Conservation (phyloP, 2,329 filamentous ascomycete species). For the Blastomyces parvus region DNA sequence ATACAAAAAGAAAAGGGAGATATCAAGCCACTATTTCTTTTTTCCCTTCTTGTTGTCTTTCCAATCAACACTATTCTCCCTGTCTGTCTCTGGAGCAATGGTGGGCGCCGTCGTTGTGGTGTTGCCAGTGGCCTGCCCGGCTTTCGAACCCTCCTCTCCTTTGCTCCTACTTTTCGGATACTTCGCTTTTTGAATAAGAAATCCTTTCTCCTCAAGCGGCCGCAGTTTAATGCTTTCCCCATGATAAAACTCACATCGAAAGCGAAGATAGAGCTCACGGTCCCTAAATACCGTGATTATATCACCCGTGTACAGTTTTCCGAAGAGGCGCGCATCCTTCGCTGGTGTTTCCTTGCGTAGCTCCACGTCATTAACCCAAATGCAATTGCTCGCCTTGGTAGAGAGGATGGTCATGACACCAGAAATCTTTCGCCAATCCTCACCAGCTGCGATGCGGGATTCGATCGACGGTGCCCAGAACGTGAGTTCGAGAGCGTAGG, state of each 20-base stretch:
- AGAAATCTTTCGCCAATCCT: constrained; percentile 45
- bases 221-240: constrained; percentile 36
- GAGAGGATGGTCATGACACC: constrained; percentile 62
- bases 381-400: constrained; percentile 67
- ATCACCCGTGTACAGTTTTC: constrained; percentile 67
- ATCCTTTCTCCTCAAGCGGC: constrained; percentile 34
- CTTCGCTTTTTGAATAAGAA: constrained; percentile 32
- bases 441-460: constrained; percentile 46
- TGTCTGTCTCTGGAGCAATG: neutral
- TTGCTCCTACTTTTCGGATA: neutral
- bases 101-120: constrained; percentile 1
- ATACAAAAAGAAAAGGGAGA: neutral
- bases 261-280: constrained; percentile 32
- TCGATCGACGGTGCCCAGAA: constrained; percentile 64
- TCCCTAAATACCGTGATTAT: constrained; percentile 58
- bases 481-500: constrained; percentile 68
- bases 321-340: constrained; percentile 47
- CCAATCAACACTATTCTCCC: neutral
- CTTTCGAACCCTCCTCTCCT: neutral
- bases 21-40: neutral
- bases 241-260: constrained; percentile 39
- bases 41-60: neutral
- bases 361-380: constrained; percentile 64
- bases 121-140: neutral
- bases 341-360: constrained; percentile 48